A percentile compares a stretch with the other conserved stretches of the same genome.
Evolutionary conservation across 139 green algal genomes (phyloP).

Genomic region (Coccomyxa sp.): DNA sequence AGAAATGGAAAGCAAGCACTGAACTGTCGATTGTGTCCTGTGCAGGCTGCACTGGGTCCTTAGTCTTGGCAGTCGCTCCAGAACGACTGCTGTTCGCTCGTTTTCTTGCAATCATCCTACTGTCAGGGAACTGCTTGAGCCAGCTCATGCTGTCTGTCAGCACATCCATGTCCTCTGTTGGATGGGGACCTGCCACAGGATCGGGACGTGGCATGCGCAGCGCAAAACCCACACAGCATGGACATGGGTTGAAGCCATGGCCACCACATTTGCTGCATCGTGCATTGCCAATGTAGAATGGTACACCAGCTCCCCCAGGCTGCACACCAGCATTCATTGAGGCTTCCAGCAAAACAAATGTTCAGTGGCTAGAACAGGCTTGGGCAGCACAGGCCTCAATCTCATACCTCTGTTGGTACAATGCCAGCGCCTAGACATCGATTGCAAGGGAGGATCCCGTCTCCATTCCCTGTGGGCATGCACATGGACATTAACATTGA

Average conservation of each 20-base stretch:
- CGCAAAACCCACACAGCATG: slow-evolving; percentile 21
- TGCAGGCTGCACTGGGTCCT: no score
- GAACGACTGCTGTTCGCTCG: no score
- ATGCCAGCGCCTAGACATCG: neutral
- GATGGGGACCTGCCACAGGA: neutral
- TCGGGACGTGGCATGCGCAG: neutral
- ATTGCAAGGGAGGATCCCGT: neutral
- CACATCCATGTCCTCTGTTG: neutral
- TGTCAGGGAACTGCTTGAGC: neutral
- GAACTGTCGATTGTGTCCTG: no score
- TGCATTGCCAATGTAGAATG: slow-evolving; percentile 16
- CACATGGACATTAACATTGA: no score
- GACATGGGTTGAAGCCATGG: slow-evolving; percentile 10
- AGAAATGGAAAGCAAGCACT: no score
- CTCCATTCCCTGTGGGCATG: neutral
- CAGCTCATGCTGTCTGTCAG: neutral
- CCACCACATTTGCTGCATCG: slow-evolving; percentile 20
- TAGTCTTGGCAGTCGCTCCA: no score
- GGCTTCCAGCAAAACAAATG: slow-evolving; percentile 1
- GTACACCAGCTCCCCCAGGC: slow-evolving; percentile 20
- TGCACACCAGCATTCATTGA: slow-evolving; percentile 1
- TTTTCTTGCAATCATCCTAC: neutral
- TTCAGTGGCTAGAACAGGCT: neutral
- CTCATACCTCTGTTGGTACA: neutral
- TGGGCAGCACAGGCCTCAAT: neutral